A percentile compares a stretch with the other conserved stretches of the same genome.
Conservation (phyloP, 2,329 filamentous ascomycete genomes). For the Seiridium cupressi region DNA sequence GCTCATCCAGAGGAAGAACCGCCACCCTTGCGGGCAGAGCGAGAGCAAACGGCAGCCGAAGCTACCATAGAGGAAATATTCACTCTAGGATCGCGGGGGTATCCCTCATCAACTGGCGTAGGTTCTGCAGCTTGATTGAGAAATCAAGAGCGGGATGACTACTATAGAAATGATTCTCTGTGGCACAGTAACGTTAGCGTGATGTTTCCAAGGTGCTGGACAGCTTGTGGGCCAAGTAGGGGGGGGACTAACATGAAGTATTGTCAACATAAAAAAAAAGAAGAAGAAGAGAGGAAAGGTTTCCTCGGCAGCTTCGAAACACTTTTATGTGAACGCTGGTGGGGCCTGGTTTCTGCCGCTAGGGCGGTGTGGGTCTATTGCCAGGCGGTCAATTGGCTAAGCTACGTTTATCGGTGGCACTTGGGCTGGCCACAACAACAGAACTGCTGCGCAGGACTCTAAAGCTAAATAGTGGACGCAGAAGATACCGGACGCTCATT, state of each 20-base stretch:
- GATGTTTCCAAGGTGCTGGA: conserved; percentile 23
- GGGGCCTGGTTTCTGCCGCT: background rate
- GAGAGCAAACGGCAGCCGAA: conserved; percentile 45
- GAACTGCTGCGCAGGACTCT: too few relatives aligned
- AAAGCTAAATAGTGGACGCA: too few relatives aligned
- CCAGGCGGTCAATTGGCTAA: background rate
- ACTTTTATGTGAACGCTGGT: background rate
- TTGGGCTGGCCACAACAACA: background rate
- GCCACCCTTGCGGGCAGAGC: conserved; percentile 62
- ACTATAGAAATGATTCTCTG: conserved; percentile 97
- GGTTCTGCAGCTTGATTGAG: conserved; percentile 89
- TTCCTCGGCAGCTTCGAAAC: background rate
- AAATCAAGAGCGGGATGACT: conserved; percentile 86
- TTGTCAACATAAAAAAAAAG: conserved; percentile 59
- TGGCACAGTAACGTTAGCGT: background rate
- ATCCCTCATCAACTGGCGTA: conserved; percentile 92
- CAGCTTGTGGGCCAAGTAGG: conserved; percentile 18
- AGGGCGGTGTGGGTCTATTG: too few relatives aligned
- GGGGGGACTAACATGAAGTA: conserved; percentile 16
- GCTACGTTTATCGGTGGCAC: background rate
- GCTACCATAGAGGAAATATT: conserved; percentile 52
- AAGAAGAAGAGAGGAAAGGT: conserved; percentile 8
- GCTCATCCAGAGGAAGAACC: conserved; percentile 35
- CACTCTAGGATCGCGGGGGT: conserved; percentile 90
- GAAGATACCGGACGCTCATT: too few relatives aligned